These are phyloP conservation scores for Pichia sp. DNA, from an alignment of 1,139 yeast species.

Conservation along the genomic window DNA sequence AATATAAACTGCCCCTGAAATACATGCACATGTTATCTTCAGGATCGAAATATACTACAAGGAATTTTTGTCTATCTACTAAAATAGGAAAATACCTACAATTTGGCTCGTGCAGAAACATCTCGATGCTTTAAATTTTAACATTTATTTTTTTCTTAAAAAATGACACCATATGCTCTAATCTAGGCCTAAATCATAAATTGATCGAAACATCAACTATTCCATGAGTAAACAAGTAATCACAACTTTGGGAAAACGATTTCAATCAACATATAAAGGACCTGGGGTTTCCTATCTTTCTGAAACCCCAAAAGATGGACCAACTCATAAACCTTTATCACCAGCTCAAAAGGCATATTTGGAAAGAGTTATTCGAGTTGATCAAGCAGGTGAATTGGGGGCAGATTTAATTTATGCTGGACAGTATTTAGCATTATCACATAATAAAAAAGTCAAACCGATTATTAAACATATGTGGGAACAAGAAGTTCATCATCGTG, in stretches of 20 bases:
- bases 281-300: constrained; percentile 12
- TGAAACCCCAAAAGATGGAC: constrained; percentile 9
- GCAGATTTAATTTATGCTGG: constrained; percentile 93
- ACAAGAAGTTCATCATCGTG: constrained; percentile 87
- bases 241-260: not conserved
- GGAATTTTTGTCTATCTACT: too few species aligned
- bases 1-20: too few species aligned
- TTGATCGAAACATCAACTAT: not conserved
- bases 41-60: too few species aligned
- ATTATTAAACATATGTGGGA: constrained; percentile 96
- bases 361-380: constrained; percentile 78
- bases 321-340: constrained; percentile 25
- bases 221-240: not conserved
- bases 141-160: not conserved
- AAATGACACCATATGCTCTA: not conserved
- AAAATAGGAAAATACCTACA: too few species aligned
- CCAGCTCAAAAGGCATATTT: constrained; percentile 64
- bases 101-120: not conserved
- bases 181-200: not conserved
- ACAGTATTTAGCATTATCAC: constrained; percentile 71
- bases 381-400: constrained; percentile 98
- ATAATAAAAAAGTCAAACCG: constrained; percentile 63
- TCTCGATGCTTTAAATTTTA: not conserved
- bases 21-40: too few species aligned
- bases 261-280: constrained; percentile 17